These are phyloP conservation scores for Radiomyces spectabilis DNA, from an alignment of 192 early-diverging fungal genomes.

Conservation along the genomic window DNA sequence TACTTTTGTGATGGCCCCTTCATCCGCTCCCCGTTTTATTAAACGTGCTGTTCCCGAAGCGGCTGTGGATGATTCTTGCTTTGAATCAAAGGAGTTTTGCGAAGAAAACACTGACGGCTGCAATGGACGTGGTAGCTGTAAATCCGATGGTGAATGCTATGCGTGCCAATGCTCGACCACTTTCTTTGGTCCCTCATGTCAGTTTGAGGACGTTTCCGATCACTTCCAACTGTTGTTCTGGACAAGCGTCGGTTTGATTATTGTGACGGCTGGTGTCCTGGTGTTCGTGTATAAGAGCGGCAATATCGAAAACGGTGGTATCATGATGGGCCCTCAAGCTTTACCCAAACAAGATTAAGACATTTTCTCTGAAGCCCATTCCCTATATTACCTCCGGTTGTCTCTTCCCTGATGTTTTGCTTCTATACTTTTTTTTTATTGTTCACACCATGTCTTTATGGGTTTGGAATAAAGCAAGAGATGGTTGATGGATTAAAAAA, in stretches of 20 bases:
- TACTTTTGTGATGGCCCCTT: constrained; percentile 16
- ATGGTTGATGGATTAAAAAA: too few relatives aligned
- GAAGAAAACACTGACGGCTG: constrained; percentile 8
- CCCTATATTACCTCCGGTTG: too few relatives aligned
- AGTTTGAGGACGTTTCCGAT: constrained; percentile 9
- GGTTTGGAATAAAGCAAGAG: too few relatives aligned
- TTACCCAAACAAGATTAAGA: constrained; percentile 23
- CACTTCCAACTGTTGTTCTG: constrained; percentile 30
- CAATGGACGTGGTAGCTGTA: constrained; percentile 6
- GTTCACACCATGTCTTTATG: too few relatives aligned
- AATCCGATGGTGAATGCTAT: constrained; percentile 8
- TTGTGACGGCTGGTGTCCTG: constrained; percentile 14
- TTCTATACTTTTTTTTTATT: too few relatives aligned
- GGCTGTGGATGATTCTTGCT: constrained; percentile 1
- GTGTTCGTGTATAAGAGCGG: constrained; percentile 14
- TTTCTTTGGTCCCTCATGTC: constrained; percentile 9
- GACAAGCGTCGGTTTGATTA: constrained; percentile 17
- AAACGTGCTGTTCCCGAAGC: constrained; percentile 8
- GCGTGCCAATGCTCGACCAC: constrained; percentile 8
- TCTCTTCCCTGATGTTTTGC: too few relatives aligned
- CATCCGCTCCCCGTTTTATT: background rate
- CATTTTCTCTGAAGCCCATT: too few relatives aligned
- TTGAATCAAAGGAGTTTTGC: background rate
- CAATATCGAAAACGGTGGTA: constrained; percentile 1
- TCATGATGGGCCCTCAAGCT: constrained; percentile 11